phyloP scores from a whole-genome alignment of 345 rosid species.

The Mercurialis annua region DNA sequence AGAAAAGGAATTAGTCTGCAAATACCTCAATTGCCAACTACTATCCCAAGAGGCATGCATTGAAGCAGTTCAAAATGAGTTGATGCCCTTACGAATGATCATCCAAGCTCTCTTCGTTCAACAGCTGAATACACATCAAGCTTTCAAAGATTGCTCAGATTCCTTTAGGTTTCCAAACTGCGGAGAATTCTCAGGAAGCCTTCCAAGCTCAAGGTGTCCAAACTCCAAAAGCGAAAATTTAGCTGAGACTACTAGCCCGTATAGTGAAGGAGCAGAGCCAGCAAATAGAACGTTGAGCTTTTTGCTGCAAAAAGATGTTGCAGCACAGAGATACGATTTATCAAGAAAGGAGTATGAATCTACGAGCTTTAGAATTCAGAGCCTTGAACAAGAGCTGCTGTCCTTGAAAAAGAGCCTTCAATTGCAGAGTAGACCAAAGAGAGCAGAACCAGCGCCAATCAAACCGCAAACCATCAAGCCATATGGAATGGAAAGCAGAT shows the following conservation, averaged over 20 bases:
- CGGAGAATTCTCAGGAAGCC: slow-evolving; percentile 51
- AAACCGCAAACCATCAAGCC: slow-evolving; percentile 29
- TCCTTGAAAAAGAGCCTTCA: slow-evolving; percentile 51
- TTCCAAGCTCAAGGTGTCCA: slow-evolving; percentile 57
- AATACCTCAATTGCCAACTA: slow-evolving; percentile 66
- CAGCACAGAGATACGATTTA: slow-evolving; percentile 30
- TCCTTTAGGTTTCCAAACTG: slow-evolving; percentile 44
- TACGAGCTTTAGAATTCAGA: slow-evolving; percentile 77
- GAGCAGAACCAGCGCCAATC: slow-evolving; percentile 27
- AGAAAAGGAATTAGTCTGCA: slow-evolving; percentile 61
- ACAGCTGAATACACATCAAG: slow-evolving; percentile 69
- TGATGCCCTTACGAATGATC: slow-evolving; percentile 74
- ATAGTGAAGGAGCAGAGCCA: slow-evolving; percentile 41
- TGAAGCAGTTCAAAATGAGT: slow-evolving; percentile 72
- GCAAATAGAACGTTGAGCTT: slow-evolving; percentile 39
- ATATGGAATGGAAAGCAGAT: slow-evolving; percentile 34
- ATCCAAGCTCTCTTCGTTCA: slow-evolving; percentile 76
- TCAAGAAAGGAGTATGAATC: slow-evolving; percentile 50
- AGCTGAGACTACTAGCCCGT: slow-evolving; percentile 40
- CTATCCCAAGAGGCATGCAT: slow-evolving; percentile 68
- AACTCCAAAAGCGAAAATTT: slow-evolving; percentile 43
- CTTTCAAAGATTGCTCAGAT: slow-evolving; percentile 71
- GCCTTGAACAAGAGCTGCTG: slow-evolving; percentile 58
- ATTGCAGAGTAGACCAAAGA: slow-evolving; percentile 35
- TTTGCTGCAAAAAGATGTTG: slow-evolving; percentile 40